Percentiles rank a stretch among this genome's conserved stretches.
Evolutionary conservation across 2,329 filamentous ascomycete species (phyloP).

Genomic region (Aspergillus clavatus): DNA sequence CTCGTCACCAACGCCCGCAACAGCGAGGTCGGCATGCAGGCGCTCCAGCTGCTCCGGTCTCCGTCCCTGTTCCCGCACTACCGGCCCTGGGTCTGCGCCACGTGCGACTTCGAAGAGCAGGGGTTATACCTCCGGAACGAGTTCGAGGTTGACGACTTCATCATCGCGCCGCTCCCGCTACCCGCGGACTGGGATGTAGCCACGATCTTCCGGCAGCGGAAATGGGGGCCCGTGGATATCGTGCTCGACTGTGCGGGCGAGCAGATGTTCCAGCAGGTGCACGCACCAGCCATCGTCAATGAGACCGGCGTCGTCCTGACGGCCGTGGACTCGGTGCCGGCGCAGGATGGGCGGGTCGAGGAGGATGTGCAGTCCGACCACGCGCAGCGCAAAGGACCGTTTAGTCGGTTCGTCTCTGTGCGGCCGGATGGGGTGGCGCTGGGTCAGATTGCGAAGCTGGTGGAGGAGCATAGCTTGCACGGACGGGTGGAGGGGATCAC

Average conservation of each 20-base stretch:
- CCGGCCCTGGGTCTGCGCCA: slow-evolving; percentile 37
- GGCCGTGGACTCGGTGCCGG: slow-evolving; percentile 28
- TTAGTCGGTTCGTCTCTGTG: slow-evolving; percentile 34
- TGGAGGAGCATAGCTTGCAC: slow-evolving; percentile 31
- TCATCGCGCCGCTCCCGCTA: slow-evolving; percentile 26
- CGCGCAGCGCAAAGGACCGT: slow-evolving; percentile 19
- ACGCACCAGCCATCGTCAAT: slow-evolving; percentile 30
- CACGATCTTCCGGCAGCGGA: slow-evolving; percentile 25
- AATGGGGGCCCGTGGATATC: slow-evolving; percentile 36
- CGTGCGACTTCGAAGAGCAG: slow-evolving; percentile 25
- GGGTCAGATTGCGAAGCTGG: slow-evolving; percentile 30
- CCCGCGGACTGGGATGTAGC: slow-evolving; percentile 27
- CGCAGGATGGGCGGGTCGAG: slow-evolving; percentile 12
- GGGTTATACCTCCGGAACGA: slow-evolving; percentile 23
- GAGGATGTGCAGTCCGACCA: background rate
- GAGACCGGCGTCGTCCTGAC: slow-evolving; percentile 33
- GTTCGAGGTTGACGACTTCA: slow-evolving; percentile 31
- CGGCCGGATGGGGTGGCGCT: slow-evolving; percentile 33
- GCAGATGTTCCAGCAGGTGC: slow-evolving; percentile 30
- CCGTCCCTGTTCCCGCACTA: slow-evolving; percentile 27
- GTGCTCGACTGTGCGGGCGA: slow-evolving; percentile 38
- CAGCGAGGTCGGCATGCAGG: slow-evolving; percentile 36
- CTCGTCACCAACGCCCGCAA: slow-evolving; percentile 36
- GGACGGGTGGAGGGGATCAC: slow-evolving; percentile 32
- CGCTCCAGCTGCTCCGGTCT: slow-evolving; percentile 35